These are phyloP conservation scores for Medicago lupulina DNA, from an alignment of 306 rosid genomes.

Conservation along the genomic window DNA sequence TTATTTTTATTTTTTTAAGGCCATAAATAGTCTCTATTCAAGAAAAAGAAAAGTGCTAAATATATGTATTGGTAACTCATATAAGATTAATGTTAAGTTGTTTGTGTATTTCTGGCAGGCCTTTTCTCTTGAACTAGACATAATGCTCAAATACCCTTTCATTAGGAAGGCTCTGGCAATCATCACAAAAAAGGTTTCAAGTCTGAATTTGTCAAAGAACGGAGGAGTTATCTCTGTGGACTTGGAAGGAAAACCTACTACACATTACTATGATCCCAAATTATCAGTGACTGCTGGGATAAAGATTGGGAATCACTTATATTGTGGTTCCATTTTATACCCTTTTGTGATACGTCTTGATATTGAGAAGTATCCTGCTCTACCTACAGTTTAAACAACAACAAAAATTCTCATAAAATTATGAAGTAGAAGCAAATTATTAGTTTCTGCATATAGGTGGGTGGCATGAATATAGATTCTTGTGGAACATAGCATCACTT, in stretches of 20 bases:
- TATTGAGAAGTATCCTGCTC: slow-evolving; percentile 56
- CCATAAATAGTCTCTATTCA: no score
- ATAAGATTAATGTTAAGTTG: not conserved
- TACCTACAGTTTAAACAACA: slow-evolving; percentile 41
- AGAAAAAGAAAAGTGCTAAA: no score
- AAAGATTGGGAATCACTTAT: slow-evolving; percentile 67
- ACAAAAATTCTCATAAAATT: not conserved
- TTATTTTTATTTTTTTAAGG: no score
- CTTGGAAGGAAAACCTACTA: slow-evolving; percentile 60
- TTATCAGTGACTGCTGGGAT: slow-evolving; percentile 53
- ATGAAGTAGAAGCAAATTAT: no score
- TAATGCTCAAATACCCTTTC: slow-evolving; percentile 53
- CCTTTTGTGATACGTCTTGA: slow-evolving; percentile 60
- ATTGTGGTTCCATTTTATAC: slow-evolving; percentile 56
- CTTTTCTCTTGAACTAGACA: slow-evolving; percentile 38
- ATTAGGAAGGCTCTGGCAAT: slow-evolving; percentile 58
- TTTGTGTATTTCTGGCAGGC: slow-evolving; percentile 53
- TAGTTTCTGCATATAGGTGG: no score
- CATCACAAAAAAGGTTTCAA: slow-evolving; percentile 29
- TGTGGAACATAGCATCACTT: no score
- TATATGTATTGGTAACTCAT: not conserved
- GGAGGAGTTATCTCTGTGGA: slow-evolving; percentile 66
- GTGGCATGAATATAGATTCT: no score
- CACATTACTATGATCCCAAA: slow-evolving; percentile 57
- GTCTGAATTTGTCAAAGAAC: slow-evolving; percentile 38